Evolutionary conservation across 148 eudicot species (phyloP).

Genomic region (Beta vulgaris): DNA sequence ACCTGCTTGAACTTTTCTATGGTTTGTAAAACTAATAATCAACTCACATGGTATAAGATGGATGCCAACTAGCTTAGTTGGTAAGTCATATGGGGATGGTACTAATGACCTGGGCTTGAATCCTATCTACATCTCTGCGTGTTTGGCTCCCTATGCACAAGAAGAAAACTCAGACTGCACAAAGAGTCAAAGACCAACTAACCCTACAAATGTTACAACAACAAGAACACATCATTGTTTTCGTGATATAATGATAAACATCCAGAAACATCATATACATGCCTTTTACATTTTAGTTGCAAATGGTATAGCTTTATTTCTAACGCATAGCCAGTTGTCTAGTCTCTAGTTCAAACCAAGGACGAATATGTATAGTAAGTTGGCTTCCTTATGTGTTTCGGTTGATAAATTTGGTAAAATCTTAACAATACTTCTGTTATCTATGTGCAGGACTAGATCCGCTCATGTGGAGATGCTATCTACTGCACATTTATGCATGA

Average conservation of each 20-base stretch:
- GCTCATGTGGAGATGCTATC: neutral
- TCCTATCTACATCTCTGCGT: no score
- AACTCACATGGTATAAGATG: no score
- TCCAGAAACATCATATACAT: neutral
- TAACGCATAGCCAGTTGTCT: neutral
- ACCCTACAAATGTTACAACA: neutral
- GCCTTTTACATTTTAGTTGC: neutral
- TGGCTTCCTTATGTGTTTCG: neutral
- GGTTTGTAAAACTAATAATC: no score
- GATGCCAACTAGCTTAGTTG: no score
- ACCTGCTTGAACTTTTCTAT: no score
- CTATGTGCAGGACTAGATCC: constrained; percentile 23
- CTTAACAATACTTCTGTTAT: neutral
- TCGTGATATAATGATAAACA: no score
- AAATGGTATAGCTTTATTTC: neutral
- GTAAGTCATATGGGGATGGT: no score
- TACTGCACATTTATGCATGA: neutral
- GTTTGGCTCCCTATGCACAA: no score
- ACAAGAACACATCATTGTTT: neutral
- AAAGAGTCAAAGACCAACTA: no score
- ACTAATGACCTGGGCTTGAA: no score
- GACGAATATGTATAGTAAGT: neutral
- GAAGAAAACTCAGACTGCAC: no score
- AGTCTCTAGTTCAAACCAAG: neutral
- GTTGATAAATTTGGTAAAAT: neutral